phyloP scores from a whole-genome alignment of 2,329 filamentous ascomycete genomes.

The Ciborinia camelliae region DNA sequence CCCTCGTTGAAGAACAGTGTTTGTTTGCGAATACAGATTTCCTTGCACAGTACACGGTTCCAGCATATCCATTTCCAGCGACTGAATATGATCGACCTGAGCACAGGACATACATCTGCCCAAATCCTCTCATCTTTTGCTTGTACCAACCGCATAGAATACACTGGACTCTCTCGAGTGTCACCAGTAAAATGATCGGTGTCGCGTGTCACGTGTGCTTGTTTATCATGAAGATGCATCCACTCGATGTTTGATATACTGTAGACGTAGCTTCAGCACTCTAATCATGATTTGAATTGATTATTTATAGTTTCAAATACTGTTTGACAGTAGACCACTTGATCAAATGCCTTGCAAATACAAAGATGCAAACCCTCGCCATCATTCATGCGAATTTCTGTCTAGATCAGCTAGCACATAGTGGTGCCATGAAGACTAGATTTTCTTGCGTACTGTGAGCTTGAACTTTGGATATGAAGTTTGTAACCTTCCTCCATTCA shows the following conservation, averaged over 20 bases:
- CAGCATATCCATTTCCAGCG: neutral
- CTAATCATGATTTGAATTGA: neutral
- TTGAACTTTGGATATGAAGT: neutral
- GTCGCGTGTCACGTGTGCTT: neutral
- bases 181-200: neutral
- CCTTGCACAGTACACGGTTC: neutral
- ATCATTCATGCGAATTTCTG: neutral
- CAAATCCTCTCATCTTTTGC: neutral
- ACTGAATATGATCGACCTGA: neutral
- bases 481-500: neutral
- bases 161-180: too few relatives aligned
- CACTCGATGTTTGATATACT: neutral
- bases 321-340: neutral
- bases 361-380: fast-evolving
- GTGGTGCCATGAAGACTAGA: neutral
- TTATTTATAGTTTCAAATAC: neutral
- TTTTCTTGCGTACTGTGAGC: neutral
- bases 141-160: too few relatives aligned
- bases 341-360: too few relatives aligned
- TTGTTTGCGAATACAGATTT: neutral
- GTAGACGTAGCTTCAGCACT: neutral
- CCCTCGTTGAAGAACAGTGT: neutral
- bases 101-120: neutral
- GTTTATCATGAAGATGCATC: neutral
- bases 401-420: neutral